Evolutionary conservation across 805 yeast genomes (phyloP).

Genomic region (Yarrowia sp.): DNA sequence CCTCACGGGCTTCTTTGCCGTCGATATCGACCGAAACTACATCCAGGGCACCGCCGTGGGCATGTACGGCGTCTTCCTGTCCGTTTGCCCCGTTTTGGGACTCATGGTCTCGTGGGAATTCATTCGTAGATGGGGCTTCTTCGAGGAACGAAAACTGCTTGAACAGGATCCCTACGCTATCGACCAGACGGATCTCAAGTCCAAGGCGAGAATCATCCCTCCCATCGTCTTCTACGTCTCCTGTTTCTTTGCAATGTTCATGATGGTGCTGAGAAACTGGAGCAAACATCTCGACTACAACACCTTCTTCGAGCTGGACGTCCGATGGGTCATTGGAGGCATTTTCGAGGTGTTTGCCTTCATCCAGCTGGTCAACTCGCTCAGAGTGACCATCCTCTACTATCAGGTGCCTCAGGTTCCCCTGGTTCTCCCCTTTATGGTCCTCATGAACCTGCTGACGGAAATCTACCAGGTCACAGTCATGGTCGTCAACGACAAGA

Average conservation of each 20-base stretch:
- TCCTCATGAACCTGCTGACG: conserved; percentile 33
- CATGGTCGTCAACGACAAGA: conserved; percentile 40
- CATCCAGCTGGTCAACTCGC: conserved; percentile 41
- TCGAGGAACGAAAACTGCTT: conserved; percentile 45
- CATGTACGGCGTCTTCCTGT: conserved; percentile 44
- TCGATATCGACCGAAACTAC: conserved; percentile 47
- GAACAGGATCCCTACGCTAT: conserved; percentile 46
- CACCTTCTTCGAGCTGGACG: conserved; percentile 41
- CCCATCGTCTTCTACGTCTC: conserved; percentile 46
- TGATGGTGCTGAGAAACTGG: conserved; percentile 48
- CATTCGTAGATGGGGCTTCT: conserved; percentile 48
- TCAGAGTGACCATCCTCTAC: conserved; percentile 42
- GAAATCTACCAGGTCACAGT: conserved; percentile 30
- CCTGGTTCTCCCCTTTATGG: conserved; percentile 42
- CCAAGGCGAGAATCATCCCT: conserved; percentile 43
- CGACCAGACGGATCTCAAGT: conserved; percentile 42
- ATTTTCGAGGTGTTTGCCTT: conserved; percentile 44
- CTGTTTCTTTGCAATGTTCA: conserved; percentile 44
- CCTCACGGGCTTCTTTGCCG: conserved; percentile 47
- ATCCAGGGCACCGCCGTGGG: conserved; percentile 45
- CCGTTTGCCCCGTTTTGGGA: conserved; percentile 42
- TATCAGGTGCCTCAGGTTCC: conserved; percentile 44
- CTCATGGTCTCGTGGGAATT: conserved; percentile 44
- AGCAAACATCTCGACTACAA: conserved; percentile 35
- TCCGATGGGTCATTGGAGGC: conserved; percentile 47